Percentiles rank a stretch among this genome's conserved stretches.
Evolutionary conservation across 2,329 filamentous ascomycete genomes (phyloP).

Genomic region (Exophiala xenobiotica): DNA sequence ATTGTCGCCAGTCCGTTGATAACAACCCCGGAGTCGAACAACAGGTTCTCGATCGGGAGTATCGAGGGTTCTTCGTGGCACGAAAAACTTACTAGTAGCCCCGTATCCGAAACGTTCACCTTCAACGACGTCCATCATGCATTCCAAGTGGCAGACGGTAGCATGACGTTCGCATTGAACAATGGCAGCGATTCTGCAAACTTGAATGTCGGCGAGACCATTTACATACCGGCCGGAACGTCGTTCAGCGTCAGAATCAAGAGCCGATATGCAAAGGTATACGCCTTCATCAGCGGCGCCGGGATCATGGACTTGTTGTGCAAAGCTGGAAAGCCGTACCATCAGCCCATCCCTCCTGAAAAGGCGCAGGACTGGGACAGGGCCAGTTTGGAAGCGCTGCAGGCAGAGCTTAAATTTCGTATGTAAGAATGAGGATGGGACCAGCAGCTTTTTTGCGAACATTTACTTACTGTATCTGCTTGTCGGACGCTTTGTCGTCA

Average conservation of each 20-base stretch:
- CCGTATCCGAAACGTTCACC: conserved; percentile 42
- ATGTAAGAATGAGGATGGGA: too few relatives aligned
- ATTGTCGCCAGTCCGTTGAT: conserved; percentile 51
- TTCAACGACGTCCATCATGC: conserved; percentile 55
- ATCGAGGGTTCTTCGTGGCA: conserved; percentile 46
- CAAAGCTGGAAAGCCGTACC: conserved; percentile 37
- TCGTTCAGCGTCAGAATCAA: conserved; percentile 47
- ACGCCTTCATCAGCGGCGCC: conserved; percentile 51
- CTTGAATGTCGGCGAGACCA: conserved; percentile 49
- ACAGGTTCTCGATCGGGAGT: conserved; percentile 54
- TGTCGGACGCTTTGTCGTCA: too few relatives aligned
- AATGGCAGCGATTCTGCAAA: not conserved
- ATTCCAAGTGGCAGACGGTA: conserved; percentile 49
- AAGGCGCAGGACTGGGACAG: conserved; percentile 18
- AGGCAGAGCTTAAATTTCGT: not conserved
- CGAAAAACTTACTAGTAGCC: conserved; percentile 39
- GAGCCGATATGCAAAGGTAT: conserved; percentile 49
- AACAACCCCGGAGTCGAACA: conserved; percentile 48
- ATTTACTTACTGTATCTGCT: too few relatives aligned
- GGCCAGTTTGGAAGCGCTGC: not conserved
- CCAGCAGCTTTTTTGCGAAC: too few relatives aligned
- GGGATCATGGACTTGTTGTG: conserved; percentile 51
- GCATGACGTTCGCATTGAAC: not conserved
- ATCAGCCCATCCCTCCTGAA: conserved; percentile 43
- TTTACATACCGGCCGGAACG: conserved; percentile 50